A percentile compares a stretch with the other conserved stretches of the same genome.
phyloP scores from a whole-genome alignment of 164 flowering plant species.

The Berberis vulgaris region DNA sequence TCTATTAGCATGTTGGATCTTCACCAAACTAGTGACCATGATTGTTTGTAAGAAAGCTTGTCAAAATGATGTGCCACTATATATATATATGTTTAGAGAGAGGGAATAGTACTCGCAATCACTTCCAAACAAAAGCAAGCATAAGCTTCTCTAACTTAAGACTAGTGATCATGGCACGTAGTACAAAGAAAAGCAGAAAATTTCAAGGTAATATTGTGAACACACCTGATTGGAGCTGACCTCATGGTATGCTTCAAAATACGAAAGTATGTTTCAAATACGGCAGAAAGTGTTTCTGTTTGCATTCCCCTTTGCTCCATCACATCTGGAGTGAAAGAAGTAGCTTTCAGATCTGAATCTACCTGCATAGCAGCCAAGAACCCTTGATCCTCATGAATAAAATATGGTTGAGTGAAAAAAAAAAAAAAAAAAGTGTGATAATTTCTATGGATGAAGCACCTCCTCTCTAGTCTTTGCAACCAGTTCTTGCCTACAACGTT shows the following conservation, averaged over 20 bases:
- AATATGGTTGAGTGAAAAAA: too few species aligned
- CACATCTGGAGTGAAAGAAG: constrained; percentile 50
- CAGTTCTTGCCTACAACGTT: constrained; percentile 49
- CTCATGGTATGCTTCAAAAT: constrained; percentile 58
- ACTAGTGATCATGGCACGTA: too few species aligned
- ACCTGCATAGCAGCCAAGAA: constrained; percentile 39
- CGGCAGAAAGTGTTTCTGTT: constrained; percentile 74
- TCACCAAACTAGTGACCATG: too few species aligned
- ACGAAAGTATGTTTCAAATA: constrained; percentile 85
- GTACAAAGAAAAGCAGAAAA: too few species aligned
- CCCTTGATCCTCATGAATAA: background rate
- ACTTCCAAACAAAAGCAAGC: too few species aligned
- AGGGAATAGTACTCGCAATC: too few species aligned
- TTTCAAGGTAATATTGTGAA: too few species aligned
- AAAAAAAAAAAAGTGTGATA: background rate
- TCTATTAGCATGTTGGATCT: too few species aligned
- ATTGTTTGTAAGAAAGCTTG: too few species aligned
- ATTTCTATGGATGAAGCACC: constrained; percentile 31
- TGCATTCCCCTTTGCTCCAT: constrained; percentile 59
- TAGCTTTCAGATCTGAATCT: constrained; percentile 68
- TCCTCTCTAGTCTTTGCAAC: constrained; percentile 60
- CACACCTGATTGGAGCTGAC: constrained; percentile 34
- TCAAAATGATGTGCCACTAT: too few species aligned
- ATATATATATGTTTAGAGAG: too few species aligned
- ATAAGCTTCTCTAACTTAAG: too few species aligned